Conservation (phyloP, 2,329 filamentous ascomycete species). For the Aschersonia sp. region DNA sequence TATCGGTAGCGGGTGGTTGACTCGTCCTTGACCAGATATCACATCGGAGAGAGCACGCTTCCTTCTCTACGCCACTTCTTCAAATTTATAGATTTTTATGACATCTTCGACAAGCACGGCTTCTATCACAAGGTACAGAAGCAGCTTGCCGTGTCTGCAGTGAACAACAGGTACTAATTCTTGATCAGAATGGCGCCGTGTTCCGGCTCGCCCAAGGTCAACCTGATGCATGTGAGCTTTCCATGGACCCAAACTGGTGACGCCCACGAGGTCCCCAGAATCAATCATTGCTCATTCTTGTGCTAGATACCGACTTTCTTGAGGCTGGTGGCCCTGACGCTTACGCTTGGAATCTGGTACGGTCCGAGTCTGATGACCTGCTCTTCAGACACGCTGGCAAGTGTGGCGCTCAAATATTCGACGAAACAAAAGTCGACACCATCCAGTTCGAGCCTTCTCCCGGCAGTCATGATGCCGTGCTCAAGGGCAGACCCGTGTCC, state of each 20-base stretch:
- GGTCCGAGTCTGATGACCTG: conserved; percentile 29
- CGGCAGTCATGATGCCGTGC: neutral
- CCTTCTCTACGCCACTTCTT: conserved; percentile 26
- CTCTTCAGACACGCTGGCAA: conserved; percentile 26
- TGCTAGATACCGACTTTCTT: conserved; percentile 26
- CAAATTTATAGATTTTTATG: conserved; percentile 26
- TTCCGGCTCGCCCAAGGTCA: conserved; percentile 21
- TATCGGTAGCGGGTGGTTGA: neutral
- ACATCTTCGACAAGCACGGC: conserved; percentile 22
- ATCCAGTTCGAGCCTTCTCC: conserved; percentile 14
- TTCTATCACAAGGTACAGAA: conserved; percentile 24
- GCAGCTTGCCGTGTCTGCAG: neutral
- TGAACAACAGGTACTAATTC: too few species aligned
- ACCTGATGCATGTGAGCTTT: conserved; percentile 17
- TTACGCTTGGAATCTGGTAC: conserved; percentile 30
- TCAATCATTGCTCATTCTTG: neutral
- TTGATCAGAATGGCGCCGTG: conserved; percentile 15
- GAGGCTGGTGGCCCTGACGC: conserved; percentile 20
- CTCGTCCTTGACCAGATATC: conserved; percentile 11
- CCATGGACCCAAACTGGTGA: neutral
- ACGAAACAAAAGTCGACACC: conserved; percentile 20
- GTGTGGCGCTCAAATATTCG: conserved; percentile 24
- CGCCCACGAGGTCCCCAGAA: neutral
- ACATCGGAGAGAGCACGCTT: conserved; percentile 23
- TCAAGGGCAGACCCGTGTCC: conserved; percentile 17